Evolutionary conservation across 495 filamentous ascomycete species (phyloP), one percentile per base, ranked within the genome.

Genomic region (Penicillium cosmopolitanum): DNA sequence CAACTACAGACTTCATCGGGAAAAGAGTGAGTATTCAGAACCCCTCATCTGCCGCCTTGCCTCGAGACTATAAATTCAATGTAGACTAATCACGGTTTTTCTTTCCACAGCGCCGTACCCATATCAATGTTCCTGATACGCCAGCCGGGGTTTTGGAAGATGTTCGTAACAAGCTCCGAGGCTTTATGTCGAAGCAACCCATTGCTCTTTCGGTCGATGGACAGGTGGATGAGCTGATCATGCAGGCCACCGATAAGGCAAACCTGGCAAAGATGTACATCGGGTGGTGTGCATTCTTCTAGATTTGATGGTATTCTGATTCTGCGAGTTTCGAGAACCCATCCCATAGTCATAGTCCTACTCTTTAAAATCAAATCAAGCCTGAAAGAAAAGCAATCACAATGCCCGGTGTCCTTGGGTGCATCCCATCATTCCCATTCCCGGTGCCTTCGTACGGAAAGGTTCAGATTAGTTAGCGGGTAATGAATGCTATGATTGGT

Each of bases 211-310:
- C 91, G 5, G 93, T 98, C 10, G 96, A 97, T 68, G 95, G 95
- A 1, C 93, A 98, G 77, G 93, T 97, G 15, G 91, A 99, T 70
- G 90, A 92, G 69, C 71, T 99, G 67, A 92, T 98, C 53, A 80
- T 88, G 73, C 87, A 92, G 75, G 94, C 95, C 60, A 88, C 87
- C 19, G 82, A 90, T 71, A 85, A 86, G 47, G 83, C 68, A 65
- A 93, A 90, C 65, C 75, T 99, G 71, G 83, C 89, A 15, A 82
- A 82, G 6, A 98, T 98, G 95, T 98, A 98, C 74, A 95, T 98
- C 75, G 95, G 95, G 23, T 98, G 95, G 95, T 96, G 92, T 81
- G 84, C 94, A 19, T 98, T 97, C 68, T 87, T 96, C 62, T 97
- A 64, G 75, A 46, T 4, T 47, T 50, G 56, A 8, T 11, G 5